phyloP scores from a whole-genome alignment of 2,329 filamentous ascomycete species.

The Stachybotrys chartarum region DNA sequence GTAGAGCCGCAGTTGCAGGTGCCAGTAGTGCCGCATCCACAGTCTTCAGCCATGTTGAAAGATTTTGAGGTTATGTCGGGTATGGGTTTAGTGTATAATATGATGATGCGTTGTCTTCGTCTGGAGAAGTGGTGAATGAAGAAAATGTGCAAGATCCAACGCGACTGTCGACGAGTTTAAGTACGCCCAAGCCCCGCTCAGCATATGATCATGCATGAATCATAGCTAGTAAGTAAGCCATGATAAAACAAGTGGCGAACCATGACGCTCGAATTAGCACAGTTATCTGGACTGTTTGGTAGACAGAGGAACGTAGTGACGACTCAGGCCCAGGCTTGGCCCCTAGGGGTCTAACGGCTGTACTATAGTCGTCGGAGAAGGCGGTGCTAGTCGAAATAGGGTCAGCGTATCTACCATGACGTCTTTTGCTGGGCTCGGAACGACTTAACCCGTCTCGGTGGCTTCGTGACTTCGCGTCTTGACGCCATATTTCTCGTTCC shows the following conservation, averaged over 20 bases:
- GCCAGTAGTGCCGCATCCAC: conserved; percentile 6
- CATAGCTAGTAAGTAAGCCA: neutral
- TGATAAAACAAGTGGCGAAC: neutral
- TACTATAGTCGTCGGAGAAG: too few species aligned
- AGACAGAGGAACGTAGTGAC: neutral
- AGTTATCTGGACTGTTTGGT: neutral
- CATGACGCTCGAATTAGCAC: neutral
- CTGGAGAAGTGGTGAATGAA: too few species aligned
- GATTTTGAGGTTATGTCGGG: neutral
- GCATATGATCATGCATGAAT: neutral
- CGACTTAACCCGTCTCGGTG: too few species aligned
- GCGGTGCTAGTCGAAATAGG: too few species aligned
- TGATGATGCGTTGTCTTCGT: neutral
- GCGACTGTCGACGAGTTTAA: neutral
- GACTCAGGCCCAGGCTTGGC: neutral
- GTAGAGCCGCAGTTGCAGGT: conserved; percentile 33
- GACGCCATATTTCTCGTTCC: too few species aligned
- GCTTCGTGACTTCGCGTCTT: too few species aligned
- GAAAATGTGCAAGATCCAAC: too few species aligned
- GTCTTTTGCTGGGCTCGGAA: too few species aligned
- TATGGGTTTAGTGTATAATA: neutral
- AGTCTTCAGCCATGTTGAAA: neutral
- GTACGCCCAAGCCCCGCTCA: neutral
- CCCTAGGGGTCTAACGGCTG: too few species aligned
- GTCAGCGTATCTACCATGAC: too few species aligned